A percentile compares a stretch with the other conserved stretches of the same genome.
Evolutionary conservation across 73 alveolate species (phyloP).

Genomic region (Paraurostyla sp.): DNA sequence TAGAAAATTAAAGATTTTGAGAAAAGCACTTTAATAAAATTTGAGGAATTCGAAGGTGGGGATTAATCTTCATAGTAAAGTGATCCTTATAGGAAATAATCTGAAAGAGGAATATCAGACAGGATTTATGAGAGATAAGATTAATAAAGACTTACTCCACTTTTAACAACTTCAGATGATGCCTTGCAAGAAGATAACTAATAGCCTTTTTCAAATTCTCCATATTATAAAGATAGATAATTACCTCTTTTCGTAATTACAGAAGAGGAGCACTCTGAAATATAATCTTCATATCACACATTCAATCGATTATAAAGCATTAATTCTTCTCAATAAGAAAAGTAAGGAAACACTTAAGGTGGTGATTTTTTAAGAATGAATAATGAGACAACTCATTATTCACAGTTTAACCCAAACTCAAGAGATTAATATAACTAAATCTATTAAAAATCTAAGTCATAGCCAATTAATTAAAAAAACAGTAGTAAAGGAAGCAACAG

Average conservation of each 20-base stretch:
- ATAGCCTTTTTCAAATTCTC: not conserved
- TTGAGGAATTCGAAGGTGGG: slow-evolving; percentile 43
- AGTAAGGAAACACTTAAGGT: not conserved
- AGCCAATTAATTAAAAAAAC: not conserved
- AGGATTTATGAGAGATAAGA: slow-evolving; percentile 44
- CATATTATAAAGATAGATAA: not conserved
- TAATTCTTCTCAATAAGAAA: not conserved
- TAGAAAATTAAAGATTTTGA: slow-evolving; percentile 28
- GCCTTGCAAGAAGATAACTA: not conserved
- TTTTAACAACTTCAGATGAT: too few species aligned
- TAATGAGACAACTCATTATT: not conserved
- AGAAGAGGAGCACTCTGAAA: slow-evolving; percentile 27
- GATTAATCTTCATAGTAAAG: not conserved
- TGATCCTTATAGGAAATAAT: slow-evolving; percentile 29
- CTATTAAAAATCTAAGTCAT: not conserved
- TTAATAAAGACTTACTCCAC: not conserved
- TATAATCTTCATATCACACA: slow-evolving; percentile 8
- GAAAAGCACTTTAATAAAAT: slow-evolving; percentile 9
- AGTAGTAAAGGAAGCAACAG: not conserved
- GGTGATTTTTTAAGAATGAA: not conserved
- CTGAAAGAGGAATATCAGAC: slow-evolving; percentile 34
- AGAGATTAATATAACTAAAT: not conserved
- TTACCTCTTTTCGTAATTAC: slow-evolving; percentile 21
- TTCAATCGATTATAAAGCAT: not conserved
- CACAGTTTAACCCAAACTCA: not conserved